Evolutionary conservation across 2,329 filamentous ascomycete genomes (phyloP).

Genomic region (Neurospora crassa): DNA sequence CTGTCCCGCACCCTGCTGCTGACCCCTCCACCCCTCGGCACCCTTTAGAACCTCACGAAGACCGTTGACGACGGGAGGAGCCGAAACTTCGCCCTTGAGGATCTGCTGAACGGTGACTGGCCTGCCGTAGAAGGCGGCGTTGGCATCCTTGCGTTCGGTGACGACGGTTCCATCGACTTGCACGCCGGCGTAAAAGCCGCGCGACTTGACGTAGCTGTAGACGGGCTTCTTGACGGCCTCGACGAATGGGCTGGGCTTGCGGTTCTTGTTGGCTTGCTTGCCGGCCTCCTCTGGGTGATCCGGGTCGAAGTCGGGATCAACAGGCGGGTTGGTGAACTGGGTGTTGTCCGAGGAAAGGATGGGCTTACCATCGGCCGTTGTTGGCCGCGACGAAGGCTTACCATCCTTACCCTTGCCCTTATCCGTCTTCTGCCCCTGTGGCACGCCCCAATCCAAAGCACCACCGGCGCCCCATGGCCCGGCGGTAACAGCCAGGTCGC

Average conservation of each 20-base stretch:
- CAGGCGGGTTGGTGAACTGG: constrained; percentile 5
- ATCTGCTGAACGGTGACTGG: constrained; percentile 36
- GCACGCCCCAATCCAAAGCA: constrained; percentile 50
- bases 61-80: constrained; percentile 21
- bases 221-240: constrained; percentile 31
- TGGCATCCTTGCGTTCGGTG: constrained; percentile 79
- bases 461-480: constrained; percentile 62
- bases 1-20: constrained; percentile 1
- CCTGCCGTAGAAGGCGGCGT: constrained; percentile 77
- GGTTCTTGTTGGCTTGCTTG: constrained; percentile 9
- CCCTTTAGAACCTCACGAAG: constrained; percentile 27
- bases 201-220: constrained; percentile 73
- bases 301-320: constrained; percentile 6
- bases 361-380: neutral
- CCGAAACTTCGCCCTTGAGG: constrained; percentile 33
- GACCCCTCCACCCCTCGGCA: constrained; percentile 23
- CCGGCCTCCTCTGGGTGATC: constrained; percentile 7
- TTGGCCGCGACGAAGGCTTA: neutral
- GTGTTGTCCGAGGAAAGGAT: constrained; percentile 10
- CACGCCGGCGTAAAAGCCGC: constrained; percentile 79
- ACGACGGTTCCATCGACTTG: constrained; percentile 82
- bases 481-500: constrained; percentile 67
- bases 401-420: constrained; percentile 16
- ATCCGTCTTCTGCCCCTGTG: constrained; percentile 11
- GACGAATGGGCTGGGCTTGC: constrained; percentile 18